Evolutionary conservation across 345 rosid genomes (phyloP).

Genomic region (Sonneratia alba): DNA sequence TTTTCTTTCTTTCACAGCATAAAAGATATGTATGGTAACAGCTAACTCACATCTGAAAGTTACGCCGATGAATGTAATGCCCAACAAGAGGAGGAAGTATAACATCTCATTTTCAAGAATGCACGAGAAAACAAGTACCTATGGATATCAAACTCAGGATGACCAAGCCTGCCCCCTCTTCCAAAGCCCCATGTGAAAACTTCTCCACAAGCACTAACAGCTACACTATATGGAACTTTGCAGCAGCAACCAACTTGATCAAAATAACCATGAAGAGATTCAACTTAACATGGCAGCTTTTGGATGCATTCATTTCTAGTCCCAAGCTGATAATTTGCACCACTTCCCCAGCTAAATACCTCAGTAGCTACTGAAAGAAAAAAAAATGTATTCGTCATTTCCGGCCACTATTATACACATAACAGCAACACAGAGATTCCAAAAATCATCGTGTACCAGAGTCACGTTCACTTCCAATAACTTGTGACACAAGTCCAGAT

Average conservation of each 20-base stretch:
- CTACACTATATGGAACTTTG: constrained; percentile 91
- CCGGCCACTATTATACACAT: background rate
- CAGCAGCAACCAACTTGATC: constrained; percentile 71
- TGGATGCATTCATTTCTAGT: constrained; percentile 85
- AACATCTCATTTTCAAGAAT: background rate
- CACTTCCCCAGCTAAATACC: constrained; percentile 97
- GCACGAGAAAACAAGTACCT: constrained; percentile 33
- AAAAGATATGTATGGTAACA: background rate
- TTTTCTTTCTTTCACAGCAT: background rate
- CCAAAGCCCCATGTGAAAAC: constrained; percentile 98
- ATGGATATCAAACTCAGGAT: constrained; percentile 98
- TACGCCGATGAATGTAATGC: background rate
- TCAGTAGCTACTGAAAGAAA: constrained; percentile 58
- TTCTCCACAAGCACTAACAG: constrained; percentile 65
- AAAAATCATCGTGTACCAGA: constrained; percentile 35
- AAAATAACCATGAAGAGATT: constrained; percentile 63
- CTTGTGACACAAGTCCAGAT: constrained; percentile 81
- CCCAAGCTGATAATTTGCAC: constrained; percentile 95
- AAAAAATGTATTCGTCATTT: constrained; percentile 1
- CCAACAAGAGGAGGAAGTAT: background rate
- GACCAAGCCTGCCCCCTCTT: constrained; percentile 99
- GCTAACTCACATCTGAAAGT: background rate
- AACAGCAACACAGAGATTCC: constrained; percentile 10
- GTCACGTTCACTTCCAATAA: constrained; percentile 34
- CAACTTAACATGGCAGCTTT: constrained; percentile 87